Conservation (phyloP, 495 filamentous ascomycete species). For the Podospora sp. region DNA sequence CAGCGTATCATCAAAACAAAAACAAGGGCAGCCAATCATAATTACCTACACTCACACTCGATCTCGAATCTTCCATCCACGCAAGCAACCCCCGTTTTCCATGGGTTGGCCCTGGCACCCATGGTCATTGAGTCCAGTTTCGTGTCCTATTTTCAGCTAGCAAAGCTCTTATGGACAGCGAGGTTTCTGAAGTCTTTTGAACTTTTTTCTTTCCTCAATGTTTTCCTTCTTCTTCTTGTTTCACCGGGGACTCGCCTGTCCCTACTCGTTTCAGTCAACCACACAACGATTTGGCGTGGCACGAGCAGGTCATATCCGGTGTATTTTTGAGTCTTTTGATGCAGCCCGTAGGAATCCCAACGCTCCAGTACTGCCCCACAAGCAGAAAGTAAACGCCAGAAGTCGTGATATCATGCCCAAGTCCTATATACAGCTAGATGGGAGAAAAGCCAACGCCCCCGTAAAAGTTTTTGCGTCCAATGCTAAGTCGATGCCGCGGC, state of each 20-base stretch:
- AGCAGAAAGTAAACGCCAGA: neutral
- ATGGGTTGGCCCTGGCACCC: neutral
- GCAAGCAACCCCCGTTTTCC: neutral
- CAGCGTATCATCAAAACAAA: neutral
- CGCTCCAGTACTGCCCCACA: neutral
- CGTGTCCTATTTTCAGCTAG: neutral
- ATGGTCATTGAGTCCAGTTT: neutral
- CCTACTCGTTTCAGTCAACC: neutral
- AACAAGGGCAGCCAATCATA: neutral
- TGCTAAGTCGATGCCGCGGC: constrained; percentile 7
- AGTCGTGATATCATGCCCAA: neutral
- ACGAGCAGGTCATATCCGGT: neutral
- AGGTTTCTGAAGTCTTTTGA: neutral
- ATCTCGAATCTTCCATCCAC: neutral
- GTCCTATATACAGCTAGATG: neutral
- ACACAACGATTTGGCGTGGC: neutral
- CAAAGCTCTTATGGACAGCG: neutral
- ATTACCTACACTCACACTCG: neutral
- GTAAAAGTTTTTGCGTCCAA: neutral
- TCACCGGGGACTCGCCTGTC: neutral
- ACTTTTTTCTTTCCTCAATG: neutral
- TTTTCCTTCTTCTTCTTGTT: neutral
- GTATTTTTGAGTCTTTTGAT: constrained; percentile 14
- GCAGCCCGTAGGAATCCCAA: constrained; percentile 1
- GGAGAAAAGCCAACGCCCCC: neutral